Evolutionary conservation across 805 yeast species (phyloP).

Genomic region (Ogataea allantospora): DNA sequence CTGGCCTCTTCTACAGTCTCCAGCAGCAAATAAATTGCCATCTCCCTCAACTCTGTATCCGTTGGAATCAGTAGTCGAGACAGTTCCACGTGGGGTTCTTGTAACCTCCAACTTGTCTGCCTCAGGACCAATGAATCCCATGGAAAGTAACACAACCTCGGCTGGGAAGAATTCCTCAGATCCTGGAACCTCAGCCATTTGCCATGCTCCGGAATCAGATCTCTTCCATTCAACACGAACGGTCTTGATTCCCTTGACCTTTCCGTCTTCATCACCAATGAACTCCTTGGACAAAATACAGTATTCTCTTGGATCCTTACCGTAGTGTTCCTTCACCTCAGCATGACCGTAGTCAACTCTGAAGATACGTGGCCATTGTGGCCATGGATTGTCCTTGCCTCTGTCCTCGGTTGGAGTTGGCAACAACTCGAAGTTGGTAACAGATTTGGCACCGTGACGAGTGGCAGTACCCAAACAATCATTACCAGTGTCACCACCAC

Average conservation of each 20-base stretch:
- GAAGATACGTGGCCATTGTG: conserved; percentile 98
- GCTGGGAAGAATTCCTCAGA: conserved; percentile 94
- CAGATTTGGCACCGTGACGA: conserved; percentile 95
- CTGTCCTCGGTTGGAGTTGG: conserved; percentile 88
- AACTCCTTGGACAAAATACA: conserved; percentile 94
- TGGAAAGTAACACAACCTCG: conserved; percentile 86
- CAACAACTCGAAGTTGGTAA: conserved; percentile 87
- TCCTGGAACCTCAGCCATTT: conserved; percentile 96
- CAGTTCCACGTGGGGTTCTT: conserved; percentile 83
- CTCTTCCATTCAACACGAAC: conserved; percentile 98
- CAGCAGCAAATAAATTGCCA: conserved; percentile 86
- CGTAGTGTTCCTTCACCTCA: conserved; percentile 92
- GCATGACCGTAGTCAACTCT: conserved; percentile 97
- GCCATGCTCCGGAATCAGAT: conserved; percentile 96
- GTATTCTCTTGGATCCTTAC: conserved; percentile 96
- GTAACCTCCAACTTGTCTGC: conserved; percentile 65
- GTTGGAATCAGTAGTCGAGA: conserved; percentile 57
- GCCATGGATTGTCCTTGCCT: conserved; percentile 98
- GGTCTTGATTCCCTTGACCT: conserved; percentile 92
- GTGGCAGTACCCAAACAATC: conserved; percentile 98
- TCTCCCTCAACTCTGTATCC: conserved; percentile 63
- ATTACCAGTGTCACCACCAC: conserved; percentile 99
- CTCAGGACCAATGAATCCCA: conserved; percentile 98
- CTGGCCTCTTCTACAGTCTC: conserved; percentile 99
- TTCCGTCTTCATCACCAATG: conserved; percentile 91